Evolutionary conservation across 495 filamentous ascomycete species (phyloP).

Genomic region (Penicillium cinerascens): DNA sequence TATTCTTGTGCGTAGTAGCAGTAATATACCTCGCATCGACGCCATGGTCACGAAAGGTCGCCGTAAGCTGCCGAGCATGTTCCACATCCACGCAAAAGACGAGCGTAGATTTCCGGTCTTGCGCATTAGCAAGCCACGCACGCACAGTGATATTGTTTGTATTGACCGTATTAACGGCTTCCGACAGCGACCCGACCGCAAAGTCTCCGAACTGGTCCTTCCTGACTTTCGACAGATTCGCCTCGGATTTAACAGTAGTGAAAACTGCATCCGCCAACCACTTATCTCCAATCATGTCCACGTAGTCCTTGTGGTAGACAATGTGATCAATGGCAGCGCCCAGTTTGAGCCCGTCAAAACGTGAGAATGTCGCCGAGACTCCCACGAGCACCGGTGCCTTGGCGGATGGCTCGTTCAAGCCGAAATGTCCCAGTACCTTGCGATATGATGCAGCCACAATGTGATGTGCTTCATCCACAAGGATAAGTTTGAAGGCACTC

Average conservation of each 20-base stretch:
- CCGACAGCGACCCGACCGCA: slow-evolving; percentile 64
- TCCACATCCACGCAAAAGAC: slow-evolving; percentile 89
- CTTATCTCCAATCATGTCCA: slow-evolving; percentile 92
- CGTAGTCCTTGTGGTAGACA: slow-evolving; percentile 94
- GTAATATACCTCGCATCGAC: slow-evolving; percentile 84
- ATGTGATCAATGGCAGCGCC: slow-evolving; percentile 91
- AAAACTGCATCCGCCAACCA: slow-evolving; percentile 84
- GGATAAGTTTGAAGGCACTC: slow-evolving; percentile 74
- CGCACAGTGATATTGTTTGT: slow-evolving; percentile 79
- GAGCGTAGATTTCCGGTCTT: slow-evolving; percentile 73
- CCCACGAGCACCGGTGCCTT: slow-evolving; percentile 74
- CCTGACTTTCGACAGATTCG: slow-evolving; percentile 67
- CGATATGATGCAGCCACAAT: slow-evolving; percentile 83
- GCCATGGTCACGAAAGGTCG: slow-evolving; percentile 69
- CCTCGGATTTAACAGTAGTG: slow-evolving; percentile 82
- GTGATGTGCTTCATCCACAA: slow-evolving; percentile 98
- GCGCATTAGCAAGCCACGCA: slow-evolving; percentile 77
- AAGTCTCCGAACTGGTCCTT: slow-evolving; percentile 73
- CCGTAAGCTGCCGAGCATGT: slow-evolving; percentile 71
- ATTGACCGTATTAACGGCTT: slow-evolving; percentile 71
- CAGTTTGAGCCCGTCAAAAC: slow-evolving; percentile 82
- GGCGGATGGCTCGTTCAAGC: slow-evolving; percentile 50
- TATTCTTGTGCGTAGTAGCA: slow-evolving; percentile 62
- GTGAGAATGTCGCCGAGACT: slow-evolving; percentile 88
- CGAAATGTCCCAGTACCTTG: slow-evolving; percentile 68